A percentile compares a stretch with the other conserved stretches of the same genome.
Evolutionary conservation across 805 yeast species (phyloP).

Genomic region (Metschnikowia orientalis): DNA sequence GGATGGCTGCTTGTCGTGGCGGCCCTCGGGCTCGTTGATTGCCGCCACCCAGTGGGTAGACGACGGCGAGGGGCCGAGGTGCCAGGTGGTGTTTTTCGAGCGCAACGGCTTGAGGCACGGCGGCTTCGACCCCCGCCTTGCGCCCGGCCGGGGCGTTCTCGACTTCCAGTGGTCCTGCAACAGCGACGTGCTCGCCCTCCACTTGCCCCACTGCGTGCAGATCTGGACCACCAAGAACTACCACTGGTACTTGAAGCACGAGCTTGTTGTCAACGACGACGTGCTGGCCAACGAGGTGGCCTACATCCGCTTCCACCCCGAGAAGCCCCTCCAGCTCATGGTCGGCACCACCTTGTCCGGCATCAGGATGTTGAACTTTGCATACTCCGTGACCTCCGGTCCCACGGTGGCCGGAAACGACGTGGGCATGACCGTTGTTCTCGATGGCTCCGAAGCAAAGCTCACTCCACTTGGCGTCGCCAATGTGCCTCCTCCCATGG

Average conservation of each 20-base stretch:
- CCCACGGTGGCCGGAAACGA: conserved; percentile 66
- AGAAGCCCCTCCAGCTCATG: conserved; percentile 73
- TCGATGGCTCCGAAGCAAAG: conserved; percentile 68
- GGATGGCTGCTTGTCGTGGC: conserved; percentile 76
- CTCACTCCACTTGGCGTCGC: conserved; percentile 82
- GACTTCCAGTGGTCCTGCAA: conserved; percentile 75
- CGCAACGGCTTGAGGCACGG: conserved; percentile 91
- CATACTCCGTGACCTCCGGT: conserved; percentile 60
- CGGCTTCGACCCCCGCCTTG: conserved; percentile 66
- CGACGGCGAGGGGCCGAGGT: conserved; percentile 47
- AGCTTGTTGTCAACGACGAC: conserved; percentile 37
- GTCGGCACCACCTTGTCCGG: conserved; percentile 47
- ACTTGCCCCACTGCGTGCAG: conserved; percentile 59
- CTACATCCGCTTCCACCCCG: conserved; percentile 80
- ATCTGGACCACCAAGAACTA: conserved; percentile 90
- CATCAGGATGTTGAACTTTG: conserved; percentile 64
- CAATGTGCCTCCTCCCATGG: conserved; percentile 92
- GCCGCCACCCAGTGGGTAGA: conserved; percentile 71
- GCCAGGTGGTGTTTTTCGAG: conserved; percentile 76
- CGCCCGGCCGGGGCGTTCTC: conserved; percentile 43
- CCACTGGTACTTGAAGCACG: conserved; percentile 93
- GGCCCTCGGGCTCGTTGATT: conserved; percentile 83
- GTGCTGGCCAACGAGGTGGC: conserved; percentile 27
- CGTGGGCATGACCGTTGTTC: conserved; percentile 72
- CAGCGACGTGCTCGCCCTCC: conserved; percentile 74